These are phyloP conservation scores for Protea cynaroides DNA, from an alignment of 164 flowering plant species.

Conservation along the genomic window DNA sequence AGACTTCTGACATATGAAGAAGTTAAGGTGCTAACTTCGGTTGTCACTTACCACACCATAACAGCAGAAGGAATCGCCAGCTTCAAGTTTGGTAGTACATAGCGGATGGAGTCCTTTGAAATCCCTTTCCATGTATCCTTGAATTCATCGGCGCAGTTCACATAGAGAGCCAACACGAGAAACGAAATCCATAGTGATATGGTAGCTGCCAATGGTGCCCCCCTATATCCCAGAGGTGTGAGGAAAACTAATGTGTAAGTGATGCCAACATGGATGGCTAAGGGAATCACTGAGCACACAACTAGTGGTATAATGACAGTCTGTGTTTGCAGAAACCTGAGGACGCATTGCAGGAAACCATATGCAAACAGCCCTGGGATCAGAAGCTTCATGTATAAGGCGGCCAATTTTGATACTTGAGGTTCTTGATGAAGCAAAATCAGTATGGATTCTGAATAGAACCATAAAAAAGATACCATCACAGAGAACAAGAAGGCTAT, in stretches of 20 bases:
- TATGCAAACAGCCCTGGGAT: conserved; percentile 77
- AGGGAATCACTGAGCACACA: conserved; percentile 49
- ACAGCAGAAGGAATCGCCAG: conserved; percentile 86
- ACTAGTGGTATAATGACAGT: conserved; percentile 53
- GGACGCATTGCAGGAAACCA: conserved; percentile 52
- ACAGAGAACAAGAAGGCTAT: no score
- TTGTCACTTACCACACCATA: conserved; percentile 75
- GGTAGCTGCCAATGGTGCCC: conserved; percentile 70
- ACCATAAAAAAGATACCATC: no score
- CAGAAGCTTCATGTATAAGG: conserved; percentile 17
- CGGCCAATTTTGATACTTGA: no score
- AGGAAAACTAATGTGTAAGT: conserved; percentile 45
- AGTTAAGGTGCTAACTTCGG: no score
- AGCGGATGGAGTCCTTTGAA: conserved; percentile 43
- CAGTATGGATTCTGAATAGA: no score
- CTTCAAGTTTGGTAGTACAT: conserved; percentile 45
- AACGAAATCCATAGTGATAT: conserved; percentile 68
- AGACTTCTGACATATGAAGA: no score
- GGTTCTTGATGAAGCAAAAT: no score
- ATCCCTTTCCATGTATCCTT: conserved; percentile 71
- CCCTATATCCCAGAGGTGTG: conserved; percentile 48
- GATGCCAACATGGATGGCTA: conserved; percentile 48
- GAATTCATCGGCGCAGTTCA: conserved; percentile 37
- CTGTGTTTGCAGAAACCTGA: conserved; percentile 69
- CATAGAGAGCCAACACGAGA: conserved; percentile 48